Conservation (phyloP, 1,139 yeast species). For the Zygosaccharomyces sapae region DNA sequence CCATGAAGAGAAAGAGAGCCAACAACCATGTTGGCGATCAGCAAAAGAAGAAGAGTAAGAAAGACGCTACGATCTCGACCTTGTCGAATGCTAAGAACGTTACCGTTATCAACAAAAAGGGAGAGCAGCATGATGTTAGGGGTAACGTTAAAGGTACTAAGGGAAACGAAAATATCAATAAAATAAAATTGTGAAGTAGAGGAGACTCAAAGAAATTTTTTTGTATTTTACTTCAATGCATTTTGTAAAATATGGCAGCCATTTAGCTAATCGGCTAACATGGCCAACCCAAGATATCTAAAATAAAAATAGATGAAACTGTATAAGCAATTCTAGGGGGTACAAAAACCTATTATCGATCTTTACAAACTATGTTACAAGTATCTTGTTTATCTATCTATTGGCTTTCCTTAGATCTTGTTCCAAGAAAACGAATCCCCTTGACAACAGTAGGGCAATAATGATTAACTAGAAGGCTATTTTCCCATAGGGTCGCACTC, state of each 20-base stretch:
- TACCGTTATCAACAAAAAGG: slow-evolving; percentile 73
- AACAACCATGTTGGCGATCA: slow-evolving; percentile 46
- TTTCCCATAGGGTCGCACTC: slow-evolving; percentile 90
- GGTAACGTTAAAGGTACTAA: slow-evolving; percentile 55
- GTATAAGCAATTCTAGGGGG: not conserved
- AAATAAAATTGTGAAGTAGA: slow-evolving; percentile 28
- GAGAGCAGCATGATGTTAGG: slow-evolving; percentile 67
- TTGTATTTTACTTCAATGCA: not conserved
- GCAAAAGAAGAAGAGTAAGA: slow-evolving; percentile 48
- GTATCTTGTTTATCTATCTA: slow-evolving; percentile 9
- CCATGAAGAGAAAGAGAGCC: slow-evolving; percentile 75
- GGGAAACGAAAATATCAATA: slow-evolving; percentile 26
- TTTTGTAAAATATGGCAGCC: too few relatives aligned
- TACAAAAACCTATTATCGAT: not conserved
- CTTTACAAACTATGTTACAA: not conserved
- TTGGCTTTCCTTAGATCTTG: slow-evolving; percentile 35
- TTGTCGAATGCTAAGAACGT: slow-evolving; percentile 71
- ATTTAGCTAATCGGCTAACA: too few relatives aligned
- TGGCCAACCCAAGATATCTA: too few relatives aligned
- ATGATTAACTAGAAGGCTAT: slow-evolving; percentile 70
- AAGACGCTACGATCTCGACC: slow-evolving; percentile 65
- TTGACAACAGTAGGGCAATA: slow-evolving; percentile 72
- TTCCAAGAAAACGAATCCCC: slow-evolving; percentile 45
- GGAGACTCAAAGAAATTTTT: not conserved
- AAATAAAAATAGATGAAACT: too few relatives aligned